Base-by-base conservation (phyloP, 2,329 filamentous ascomycete genomes). In the Ceratocystis papillata region DNA sequence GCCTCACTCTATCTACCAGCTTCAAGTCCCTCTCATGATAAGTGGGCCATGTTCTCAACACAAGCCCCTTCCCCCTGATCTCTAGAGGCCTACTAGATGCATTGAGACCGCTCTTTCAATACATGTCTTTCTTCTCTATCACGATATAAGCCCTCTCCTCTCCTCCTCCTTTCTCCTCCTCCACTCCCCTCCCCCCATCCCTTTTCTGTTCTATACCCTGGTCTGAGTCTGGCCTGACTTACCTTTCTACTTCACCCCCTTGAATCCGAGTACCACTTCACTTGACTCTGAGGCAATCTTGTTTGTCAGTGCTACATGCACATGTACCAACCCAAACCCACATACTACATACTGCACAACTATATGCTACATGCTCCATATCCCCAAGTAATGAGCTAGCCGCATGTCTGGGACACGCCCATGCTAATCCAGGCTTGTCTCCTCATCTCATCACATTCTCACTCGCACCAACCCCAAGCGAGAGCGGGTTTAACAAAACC, bases 271-370 rank as follows among this genome's bases (percentile, higher is more conserved):
- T 53, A 53, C 48, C 48, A 53, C 48, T 41, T 12, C 37, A 41
- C 37, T 41, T 25, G 20, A 25, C 48, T 28, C 15, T 53, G 20
- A 53, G 25, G 48, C 48, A 25, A 53, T 53, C 48, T 53, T 28
- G 48, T 53, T 41, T 25, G 48, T 28, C 48, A 53, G 48, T 25
- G 48, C 48, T 53, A 53, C 48, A 53, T 59, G n/a, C 55, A 59
- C 33, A 62, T 12, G 41, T 45, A 62, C n/a, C 20, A 10, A 41
- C 20, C 17, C 8, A 61, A 20, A 44, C 20, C 8, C 37, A 41
- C 37, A 41, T 41, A 12, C n/a, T 48, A 41, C 37, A 15, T 15
- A 41, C 37, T 41, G 12, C 37, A 41, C 37, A 15, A 15, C 20
- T 53, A 28, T n/a, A 62, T 45, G 25, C 37, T 62, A 22, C 59